A percentile compares a stretch with the other conserved stretches of the same genome.
Conservation (phyloP, 106 monocot genomes). For the Dendrobium nobile region DNA sequence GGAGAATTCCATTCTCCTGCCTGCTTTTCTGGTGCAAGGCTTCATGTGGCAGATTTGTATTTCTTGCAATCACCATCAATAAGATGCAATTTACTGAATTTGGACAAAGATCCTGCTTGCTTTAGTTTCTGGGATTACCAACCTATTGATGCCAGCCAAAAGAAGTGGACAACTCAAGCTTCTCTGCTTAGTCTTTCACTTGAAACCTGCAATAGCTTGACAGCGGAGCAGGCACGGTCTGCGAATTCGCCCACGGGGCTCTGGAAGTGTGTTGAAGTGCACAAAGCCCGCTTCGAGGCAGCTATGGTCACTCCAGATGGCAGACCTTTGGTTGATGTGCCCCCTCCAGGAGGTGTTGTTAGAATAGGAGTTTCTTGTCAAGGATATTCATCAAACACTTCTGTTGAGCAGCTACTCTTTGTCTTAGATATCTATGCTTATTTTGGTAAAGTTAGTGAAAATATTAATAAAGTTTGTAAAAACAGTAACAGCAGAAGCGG, state of each 20-base stretch:
- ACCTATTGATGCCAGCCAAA: slow-evolving; percentile 94
- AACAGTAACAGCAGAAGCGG: slow-evolving; percentile 19
- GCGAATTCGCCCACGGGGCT: slow-evolving; percentile 28
- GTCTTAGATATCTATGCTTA: slow-evolving; percentile 83
- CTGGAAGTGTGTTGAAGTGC: slow-evolving; percentile 84
- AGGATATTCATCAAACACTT: slow-evolving; percentile 68
- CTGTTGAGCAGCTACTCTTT: slow-evolving; percentile 92
- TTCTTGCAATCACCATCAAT: slow-evolving; percentile 69
- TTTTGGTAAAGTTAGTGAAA: slow-evolving; percentile 83
- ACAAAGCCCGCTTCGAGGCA: slow-evolving; percentile 72
- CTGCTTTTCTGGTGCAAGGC: slow-evolving; percentile 80
- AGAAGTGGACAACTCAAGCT: slow-evolving; percentile 62
- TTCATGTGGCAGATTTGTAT: slow-evolving; percentile 69
- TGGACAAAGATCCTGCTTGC: slow-evolving; percentile 92
- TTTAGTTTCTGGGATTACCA: slow-evolving; percentile 84
- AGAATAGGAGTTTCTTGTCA: slow-evolving; percentile 80
- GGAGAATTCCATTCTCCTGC: slow-evolving; percentile 19
- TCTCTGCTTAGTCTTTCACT: slow-evolving; percentile 78
- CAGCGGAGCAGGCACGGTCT: slow-evolving; percentile 16
- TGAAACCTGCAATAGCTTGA: slow-evolving; percentile 30
- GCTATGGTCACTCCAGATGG: slow-evolving; percentile 99
- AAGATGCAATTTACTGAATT: slow-evolving; percentile 76
- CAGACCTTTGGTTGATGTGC: slow-evolving; percentile 57
- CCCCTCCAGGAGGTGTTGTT: slow-evolving; percentile 93
- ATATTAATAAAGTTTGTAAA: slow-evolving; percentile 53